Percentiles rank a stretch among this genome's conserved stretches.
phyloP scores from a whole-genome alignment of 805 yeast genomes.

The Lipomyces starkeyi region DNA sequence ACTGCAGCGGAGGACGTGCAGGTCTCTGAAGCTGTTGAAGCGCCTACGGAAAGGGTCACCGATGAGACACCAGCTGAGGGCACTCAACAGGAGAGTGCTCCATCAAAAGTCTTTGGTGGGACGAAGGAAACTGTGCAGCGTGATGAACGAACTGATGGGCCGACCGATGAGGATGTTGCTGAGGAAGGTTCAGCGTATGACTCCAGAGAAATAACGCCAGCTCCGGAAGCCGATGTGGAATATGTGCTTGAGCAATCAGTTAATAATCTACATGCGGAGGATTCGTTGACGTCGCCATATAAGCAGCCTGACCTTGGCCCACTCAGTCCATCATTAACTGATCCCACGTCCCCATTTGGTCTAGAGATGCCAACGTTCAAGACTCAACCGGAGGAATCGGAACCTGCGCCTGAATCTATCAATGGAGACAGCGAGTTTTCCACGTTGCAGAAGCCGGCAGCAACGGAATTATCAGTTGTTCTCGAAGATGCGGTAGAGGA shows the following conservation, averaged over 20 bases:
- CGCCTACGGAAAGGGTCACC: not conserved
- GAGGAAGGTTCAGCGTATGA: not conserved
- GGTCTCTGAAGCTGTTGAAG: conserved; percentile 10
- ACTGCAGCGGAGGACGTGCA: conserved; percentile 13
- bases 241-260: not conserved
- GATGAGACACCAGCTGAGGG: not conserved
- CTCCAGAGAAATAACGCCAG: not conserved
- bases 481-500: conserved; percentile 23
- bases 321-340: not conserved
- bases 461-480: not conserved
- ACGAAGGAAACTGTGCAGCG: not conserved
- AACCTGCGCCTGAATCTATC: conserved; percentile 5
- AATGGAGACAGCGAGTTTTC: conserved; percentile 21
- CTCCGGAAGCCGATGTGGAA: not conserved
- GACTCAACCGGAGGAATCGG: not conserved
- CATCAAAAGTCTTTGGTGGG: not conserved
- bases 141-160: not conserved
- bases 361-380: not conserved
- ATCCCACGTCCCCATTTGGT: not conserved
- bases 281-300: not conserved
- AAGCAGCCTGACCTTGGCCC: not conserved
- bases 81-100: not conserved
- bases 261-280: not conserved
- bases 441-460: conserved; percentile 14
- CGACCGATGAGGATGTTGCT: not conserved